A percentile compares a stretch with the other conserved stretches of the same genome.
Evolutionary conservation across 2,329 filamentous ascomycete genomes (phyloP).

Genomic region (Paramyrothecium roridum): DNA sequence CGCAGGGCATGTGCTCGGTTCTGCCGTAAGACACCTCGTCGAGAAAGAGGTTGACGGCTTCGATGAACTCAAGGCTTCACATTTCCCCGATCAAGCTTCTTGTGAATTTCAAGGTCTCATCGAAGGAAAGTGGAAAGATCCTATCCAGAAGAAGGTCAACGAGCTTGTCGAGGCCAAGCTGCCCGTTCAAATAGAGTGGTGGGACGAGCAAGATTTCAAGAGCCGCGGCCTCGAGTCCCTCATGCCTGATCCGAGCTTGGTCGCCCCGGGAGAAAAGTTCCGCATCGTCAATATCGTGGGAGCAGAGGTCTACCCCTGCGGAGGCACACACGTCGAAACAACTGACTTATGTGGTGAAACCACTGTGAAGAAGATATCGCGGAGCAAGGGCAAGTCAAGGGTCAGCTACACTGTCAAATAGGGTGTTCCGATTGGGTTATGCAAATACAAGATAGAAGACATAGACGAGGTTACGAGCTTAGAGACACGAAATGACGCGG

Average conservation of each 20-base stretch:
- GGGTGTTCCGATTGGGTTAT: not conserved
- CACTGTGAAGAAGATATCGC: not conserved
- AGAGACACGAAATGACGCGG: no score
- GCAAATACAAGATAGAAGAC: no score
- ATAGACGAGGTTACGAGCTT: no score
- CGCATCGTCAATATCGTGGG: slow-evolving; percentile 68
- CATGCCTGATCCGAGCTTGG: slow-evolving; percentile 44
- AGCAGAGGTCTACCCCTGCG: slow-evolving; percentile 69
- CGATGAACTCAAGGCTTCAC: slow-evolving; percentile 68
- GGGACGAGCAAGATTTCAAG: slow-evolving; percentile 61
- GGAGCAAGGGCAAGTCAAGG: not conserved
- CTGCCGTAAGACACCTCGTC: slow-evolving; percentile 60
- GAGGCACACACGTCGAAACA: slow-evolving; percentile 67
- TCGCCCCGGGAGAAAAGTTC: slow-evolving; percentile 45
- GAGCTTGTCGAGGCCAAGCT: slow-evolving; percentile 52
- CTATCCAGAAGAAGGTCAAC: slow-evolving; percentile 60
- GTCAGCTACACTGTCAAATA: not conserved
- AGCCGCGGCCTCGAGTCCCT: slow-evolving; percentile 51
- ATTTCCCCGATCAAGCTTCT: slow-evolving; percentile 64
- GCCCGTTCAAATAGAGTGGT: slow-evolving; percentile 62
- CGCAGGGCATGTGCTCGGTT: slow-evolving; percentile 68
- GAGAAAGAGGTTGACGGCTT: slow-evolving; percentile 49
- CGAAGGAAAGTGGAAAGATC: slow-evolving; percentile 57
- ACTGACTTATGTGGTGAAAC: slow-evolving; percentile 50
- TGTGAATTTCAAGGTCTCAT: slow-evolving; percentile 69